Base-by-base conservation (phyloP, 2,329 filamentous ascomycete genomes). In the Aspergillus sp. region DNA sequence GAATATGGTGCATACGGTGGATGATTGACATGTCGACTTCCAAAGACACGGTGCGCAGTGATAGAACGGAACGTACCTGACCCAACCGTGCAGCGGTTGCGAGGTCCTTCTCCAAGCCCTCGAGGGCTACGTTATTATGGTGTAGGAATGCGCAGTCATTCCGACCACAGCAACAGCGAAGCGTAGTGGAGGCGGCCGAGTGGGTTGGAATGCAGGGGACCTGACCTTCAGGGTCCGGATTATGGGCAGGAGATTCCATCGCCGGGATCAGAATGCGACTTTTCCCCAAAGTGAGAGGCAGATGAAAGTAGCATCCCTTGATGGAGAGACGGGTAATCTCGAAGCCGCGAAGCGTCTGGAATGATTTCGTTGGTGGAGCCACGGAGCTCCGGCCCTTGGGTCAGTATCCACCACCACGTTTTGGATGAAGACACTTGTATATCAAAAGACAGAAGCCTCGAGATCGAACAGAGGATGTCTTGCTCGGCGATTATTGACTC, bases 91-190 rank as follows among this genome's bases (percentile, higher is more conserved):
- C 94, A 38, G 94, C 94, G 48, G 85, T 90, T 64, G 87, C 86
- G 49, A 97, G 88, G 75, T 97, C 90, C 64, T 87, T 88, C 74
- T 97, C 93, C 59, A 97, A 81, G 56, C 84, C 87, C 62, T 90
- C 86, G 44, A 97, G 80, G 57, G 91, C 80, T 43, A 82, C 80
- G 71, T 86, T 87, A 74, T 93, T 97, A 74, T 92, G 87, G 71
- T 84, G 85, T 57, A 97, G 81, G 69, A 88, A 90, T 61, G 86
- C 82, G 73, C 93, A 97, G 64, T 91, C 86, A 57, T 79, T 70
- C 60, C 85, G 86, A 52, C 91, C 92, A 76, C 93, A 99, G 76
- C 93, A 99, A 79, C 94, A 97, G 51, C 66, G 65, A 45, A 75
- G 62, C 38, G 62, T 58, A 36, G 64, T 57, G 16, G 63, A 59